phyloP scores from a whole-genome alignment of 2,329 filamentous ascomycete genomes.

The Byssoonygena ceratinophila region DNA sequence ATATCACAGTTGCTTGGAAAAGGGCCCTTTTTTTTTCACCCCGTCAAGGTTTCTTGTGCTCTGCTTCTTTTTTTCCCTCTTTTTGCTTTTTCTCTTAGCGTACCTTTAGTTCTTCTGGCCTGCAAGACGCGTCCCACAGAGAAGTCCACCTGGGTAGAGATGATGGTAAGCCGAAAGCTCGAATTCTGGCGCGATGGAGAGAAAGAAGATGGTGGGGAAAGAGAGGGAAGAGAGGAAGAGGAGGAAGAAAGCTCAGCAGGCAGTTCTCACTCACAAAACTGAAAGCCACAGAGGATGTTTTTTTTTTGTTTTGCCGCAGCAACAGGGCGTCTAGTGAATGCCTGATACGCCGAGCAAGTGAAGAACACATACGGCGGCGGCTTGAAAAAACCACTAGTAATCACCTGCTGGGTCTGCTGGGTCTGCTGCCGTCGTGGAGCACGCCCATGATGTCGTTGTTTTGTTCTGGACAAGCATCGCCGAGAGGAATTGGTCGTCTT shows the following conservation, averaged over 20 bases:
- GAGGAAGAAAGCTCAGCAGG: neutral
- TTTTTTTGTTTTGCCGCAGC: neutral
- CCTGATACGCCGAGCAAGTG: neutral
- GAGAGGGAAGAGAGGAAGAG: neutral
- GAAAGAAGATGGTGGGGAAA: neutral
- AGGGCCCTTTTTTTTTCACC: neutral
- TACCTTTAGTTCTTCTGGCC: neutral
- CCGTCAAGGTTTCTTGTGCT: too few species aligned
- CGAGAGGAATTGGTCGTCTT: neutral
- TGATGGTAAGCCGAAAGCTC: neutral
- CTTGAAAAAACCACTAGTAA: slow-evolving; percentile 3
- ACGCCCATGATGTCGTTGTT: slow-evolving; percentile 2
- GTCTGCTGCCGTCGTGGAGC: neutral
- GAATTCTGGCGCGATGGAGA: neutral
- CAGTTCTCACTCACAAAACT: neutral
- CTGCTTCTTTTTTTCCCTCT: neutral
- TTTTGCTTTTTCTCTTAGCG: slow-evolving; percentile 1
- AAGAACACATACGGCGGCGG: neutral
- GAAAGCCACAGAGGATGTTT: neutral
- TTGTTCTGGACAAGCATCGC: neutral
- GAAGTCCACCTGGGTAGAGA: neutral
- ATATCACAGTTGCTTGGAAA: neutral
- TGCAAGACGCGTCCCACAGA: neutral
- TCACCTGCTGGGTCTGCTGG: neutral
- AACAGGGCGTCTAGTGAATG: neutral